These are phyloP conservation scores for Wickerhamiella musiphila DNA, from an alignment of 805 yeast genomes.

Conservation along the genomic window DNA sequence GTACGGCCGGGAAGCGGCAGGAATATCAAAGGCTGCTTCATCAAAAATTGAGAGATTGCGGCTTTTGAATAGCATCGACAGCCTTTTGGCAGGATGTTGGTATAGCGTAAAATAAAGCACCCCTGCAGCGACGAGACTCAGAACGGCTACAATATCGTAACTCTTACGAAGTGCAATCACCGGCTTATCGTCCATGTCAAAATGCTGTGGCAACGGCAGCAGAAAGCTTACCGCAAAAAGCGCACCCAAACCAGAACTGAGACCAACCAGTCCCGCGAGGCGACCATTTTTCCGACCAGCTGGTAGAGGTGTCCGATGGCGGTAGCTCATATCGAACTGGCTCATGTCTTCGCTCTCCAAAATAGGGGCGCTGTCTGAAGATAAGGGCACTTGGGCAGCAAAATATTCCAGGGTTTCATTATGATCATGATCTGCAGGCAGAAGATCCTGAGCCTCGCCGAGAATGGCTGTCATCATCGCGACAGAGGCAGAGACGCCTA, in stretches of 20 bases:
- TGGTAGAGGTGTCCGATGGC: no score
- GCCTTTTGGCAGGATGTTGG: constrained; percentile 24
- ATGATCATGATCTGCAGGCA: background rate
- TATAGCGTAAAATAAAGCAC: constrained; percentile 29
- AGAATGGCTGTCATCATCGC: constrained; percentile 45
- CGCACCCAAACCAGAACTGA: constrained; percentile 50
- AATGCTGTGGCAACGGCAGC: constrained; percentile 38
- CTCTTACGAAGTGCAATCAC: constrained; percentile 31
- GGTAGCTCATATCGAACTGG: constrained; percentile 7
- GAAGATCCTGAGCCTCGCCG: constrained; percentile 24
- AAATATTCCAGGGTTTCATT: background rate
- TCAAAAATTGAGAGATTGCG: constrained; percentile 15
- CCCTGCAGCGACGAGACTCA: constrained; percentile 16
- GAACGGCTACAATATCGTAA: constrained; percentile 23
- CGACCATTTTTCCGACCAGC: constrained; percentile 36
- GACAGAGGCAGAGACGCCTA: constrained; percentile 38
- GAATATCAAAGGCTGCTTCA: constrained; percentile 18
- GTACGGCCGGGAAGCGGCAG: constrained; percentile 19
- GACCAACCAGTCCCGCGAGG: constrained; percentile 43
- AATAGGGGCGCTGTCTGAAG: background rate
- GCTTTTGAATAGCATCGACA: constrained; percentile 19
- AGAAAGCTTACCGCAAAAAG: constrained; percentile 39
- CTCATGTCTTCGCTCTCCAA: constrained; percentile 5
- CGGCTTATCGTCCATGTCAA: constrained; percentile 26
- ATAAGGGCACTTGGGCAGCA: background rate